Evolutionary conservation across 768 basidiomycete genomes (phyloP).

Genomic region (Lactarius akahatsu): DNA sequence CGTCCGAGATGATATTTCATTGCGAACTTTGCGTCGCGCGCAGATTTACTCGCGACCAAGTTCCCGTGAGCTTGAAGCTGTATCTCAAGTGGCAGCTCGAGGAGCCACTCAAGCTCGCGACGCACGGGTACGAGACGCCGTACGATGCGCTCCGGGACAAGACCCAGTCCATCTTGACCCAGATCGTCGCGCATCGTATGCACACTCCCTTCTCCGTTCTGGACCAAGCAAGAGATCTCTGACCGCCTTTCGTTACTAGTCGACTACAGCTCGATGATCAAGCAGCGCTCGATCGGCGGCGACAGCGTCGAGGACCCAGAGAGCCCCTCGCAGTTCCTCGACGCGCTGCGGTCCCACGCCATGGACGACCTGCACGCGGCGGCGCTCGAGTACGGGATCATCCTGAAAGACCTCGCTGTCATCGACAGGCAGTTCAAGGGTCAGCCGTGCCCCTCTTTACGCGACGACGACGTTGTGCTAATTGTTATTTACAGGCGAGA

Average conservation of each 20-base stretch:
- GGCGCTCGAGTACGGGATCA: constrained; percentile 80
- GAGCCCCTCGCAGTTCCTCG: constrained; percentile 73
- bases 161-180: constrained; percentile 83
- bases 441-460: constrained; percentile 2
- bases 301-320: constrained; percentile 73
- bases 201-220: constrained; percentile 42
- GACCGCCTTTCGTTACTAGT: constrained; percentile 34
- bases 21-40: not conserved
- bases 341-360: constrained; percentile 75
- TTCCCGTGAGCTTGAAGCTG: constrained; percentile 79
- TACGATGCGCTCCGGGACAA: constrained; percentile 79
- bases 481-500: constrained; percentile 49
- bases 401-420: constrained; percentile 81
- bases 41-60: constrained; percentile 84
- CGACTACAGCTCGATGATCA: constrained; percentile 64
- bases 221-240: not conserved
- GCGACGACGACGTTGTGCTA: not conserved
- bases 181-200: constrained; percentile 77
- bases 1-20: not conserved
- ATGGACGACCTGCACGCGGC: constrained; percentile 87
- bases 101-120: constrained; percentile 63
- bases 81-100: constrained; percentile 74
- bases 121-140: constrained; percentile 81
- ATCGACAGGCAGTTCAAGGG: constrained; percentile 87
- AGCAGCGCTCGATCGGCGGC: constrained; percentile 76